Evolutionary conservation across 768 basidiomycete species (phyloP).

Genomic region (Mycena vulgaris): DNA sequence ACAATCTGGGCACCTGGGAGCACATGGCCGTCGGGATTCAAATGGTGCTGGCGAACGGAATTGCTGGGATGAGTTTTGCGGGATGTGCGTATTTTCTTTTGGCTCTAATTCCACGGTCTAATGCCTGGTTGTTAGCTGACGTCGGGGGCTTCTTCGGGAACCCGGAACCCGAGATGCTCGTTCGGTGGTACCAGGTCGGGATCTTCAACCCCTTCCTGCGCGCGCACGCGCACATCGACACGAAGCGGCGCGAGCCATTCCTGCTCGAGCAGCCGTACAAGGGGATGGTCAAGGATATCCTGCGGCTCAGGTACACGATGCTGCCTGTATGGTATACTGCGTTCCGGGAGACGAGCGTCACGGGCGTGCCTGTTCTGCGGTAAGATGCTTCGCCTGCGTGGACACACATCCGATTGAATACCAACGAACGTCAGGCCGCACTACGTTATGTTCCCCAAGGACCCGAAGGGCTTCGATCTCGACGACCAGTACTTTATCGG

Average conservation of each 20-base stretch:
- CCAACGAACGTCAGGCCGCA: slow-evolving; percentile 81
- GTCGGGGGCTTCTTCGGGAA: slow-evolving; percentile 99
- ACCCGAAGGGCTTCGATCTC: slow-evolving; percentile 86
- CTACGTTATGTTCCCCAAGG: slow-evolving; percentile 93
- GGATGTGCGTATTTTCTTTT: slow-evolving; percentile 77
- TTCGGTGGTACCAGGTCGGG: slow-evolving; percentile 98
- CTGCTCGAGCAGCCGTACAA: slow-evolving; percentile 92
- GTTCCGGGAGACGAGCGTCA: slow-evolving; percentile 89
- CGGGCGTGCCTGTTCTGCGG: slow-evolving; percentile 89
- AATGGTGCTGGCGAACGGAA: slow-evolving; percentile 91
- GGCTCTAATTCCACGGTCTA: background rate
- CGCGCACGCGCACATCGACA: slow-evolving; percentile 98
- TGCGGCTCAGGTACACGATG: slow-evolving; percentile 88
- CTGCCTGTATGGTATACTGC: slow-evolving; percentile 98
- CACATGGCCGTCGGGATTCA: slow-evolving; percentile 95
- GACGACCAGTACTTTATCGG: slow-evolving; percentile 98
- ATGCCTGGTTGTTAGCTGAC: slow-evolving; percentile 73
- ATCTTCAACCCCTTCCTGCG: slow-evolving; percentile 98
- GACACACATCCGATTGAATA: background rate
- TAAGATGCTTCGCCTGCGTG: slow-evolving; percentile 48
- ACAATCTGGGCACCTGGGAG: slow-evolving; percentile 98
- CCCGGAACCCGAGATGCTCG: slow-evolving; percentile 93
- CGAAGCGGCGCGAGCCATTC: slow-evolving; percentile 97
- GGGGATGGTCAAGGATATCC: slow-evolving; percentile 81
- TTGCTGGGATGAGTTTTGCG: slow-evolving; percentile 92